Evolutionary conservation across 306 rosid genomes (phyloP).

Genomic region (Vachellia collinsii): DNA sequence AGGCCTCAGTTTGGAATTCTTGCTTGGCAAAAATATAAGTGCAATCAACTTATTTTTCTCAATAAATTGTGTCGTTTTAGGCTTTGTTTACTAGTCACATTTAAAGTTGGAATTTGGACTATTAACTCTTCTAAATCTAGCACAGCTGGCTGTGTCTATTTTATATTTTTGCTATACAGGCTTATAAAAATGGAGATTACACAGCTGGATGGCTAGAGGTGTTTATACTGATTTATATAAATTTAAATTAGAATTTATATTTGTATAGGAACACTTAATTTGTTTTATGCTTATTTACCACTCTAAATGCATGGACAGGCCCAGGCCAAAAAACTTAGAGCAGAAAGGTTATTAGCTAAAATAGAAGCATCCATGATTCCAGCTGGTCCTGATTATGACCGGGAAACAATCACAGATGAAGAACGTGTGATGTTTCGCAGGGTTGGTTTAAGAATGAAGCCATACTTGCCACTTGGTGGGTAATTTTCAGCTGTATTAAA

Average conservation of each 20-base stretch:
- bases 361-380: constrained; percentile 83
- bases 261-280: constrained; percentile 17
- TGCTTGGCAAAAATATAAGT: constrained; percentile 30
- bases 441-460: constrained; percentile 87
- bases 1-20: constrained; percentile 19
- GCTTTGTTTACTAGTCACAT: constrained; percentile 14
- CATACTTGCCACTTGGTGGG: constrained; percentile 88
- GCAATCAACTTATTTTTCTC: constrained; percentile 2
- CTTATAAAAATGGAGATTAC: neutral
- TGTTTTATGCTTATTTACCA: constrained; percentile 11
- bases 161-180: neutral
- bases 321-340: constrained; percentile 75
- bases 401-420: constrained; percentile 94
- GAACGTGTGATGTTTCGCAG: constrained; percentile 83
- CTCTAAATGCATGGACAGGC: constrained; percentile 61
- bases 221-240: neutral
- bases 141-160: constrained; percentile 3
- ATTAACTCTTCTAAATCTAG: neutral
- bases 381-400: constrained; percentile 76
- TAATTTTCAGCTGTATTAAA: constrained; percentile 28
- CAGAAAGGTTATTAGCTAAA: constrained; percentile 67
- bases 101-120: constrained; percentile 16
- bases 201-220: neutral
- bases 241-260: neutral
- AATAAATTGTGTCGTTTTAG: neutral